A percentile compares a stretch with the other conserved stretches of the same genome.
These are phyloP conservation scores for Strobilomyces confusus DNA, from an alignment of 768 basidiomycete species.

Conservation along the genomic window DNA sequence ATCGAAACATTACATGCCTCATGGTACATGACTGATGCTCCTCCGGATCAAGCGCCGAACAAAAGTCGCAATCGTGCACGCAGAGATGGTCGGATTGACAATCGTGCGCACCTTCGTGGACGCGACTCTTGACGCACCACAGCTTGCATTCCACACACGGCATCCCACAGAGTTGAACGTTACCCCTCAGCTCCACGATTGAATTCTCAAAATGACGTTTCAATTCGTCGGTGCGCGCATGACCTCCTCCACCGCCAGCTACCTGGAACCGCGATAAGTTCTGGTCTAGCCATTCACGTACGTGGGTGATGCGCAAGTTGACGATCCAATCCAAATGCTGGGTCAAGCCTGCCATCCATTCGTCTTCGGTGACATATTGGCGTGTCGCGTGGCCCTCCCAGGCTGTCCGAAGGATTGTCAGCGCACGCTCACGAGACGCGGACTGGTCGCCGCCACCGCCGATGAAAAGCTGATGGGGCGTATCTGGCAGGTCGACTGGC, in stretches of 20 bases:
- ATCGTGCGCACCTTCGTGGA: slow-evolving; percentile 45
- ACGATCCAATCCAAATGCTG: slow-evolving; percentile 37
- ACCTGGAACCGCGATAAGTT: slow-evolving; percentile 47
- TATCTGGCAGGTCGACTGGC: slow-evolving; percentile 37
- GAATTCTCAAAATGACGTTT: slow-evolving; percentile 40
- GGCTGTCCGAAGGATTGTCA: slow-evolving; percentile 11
- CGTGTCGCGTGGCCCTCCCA: slow-evolving; percentile 20
- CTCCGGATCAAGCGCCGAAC: slow-evolving; percentile 26
- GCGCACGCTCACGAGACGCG: slow-evolving; percentile 11
- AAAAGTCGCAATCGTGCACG: slow-evolving; percentile 40
- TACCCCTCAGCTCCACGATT: slow-evolving; percentile 43
- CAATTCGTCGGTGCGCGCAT: slow-evolving; percentile 44
- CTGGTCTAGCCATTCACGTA: slow-evolving; percentile 46
- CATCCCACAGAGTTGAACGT: slow-evolving; percentile 46
- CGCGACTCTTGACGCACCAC: slow-evolving; percentile 42
- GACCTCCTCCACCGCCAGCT: slow-evolving; percentile 8
- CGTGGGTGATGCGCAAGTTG: slow-evolving; percentile 43
- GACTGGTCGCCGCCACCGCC: slow-evolving; percentile 16
- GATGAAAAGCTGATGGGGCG: slow-evolving; percentile 35
- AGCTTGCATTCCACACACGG: slow-evolving; percentile 48
- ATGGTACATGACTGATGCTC: slow-evolving; percentile 40
- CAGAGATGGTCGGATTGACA: slow-evolving; percentile 52
- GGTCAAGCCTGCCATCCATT: slow-evolving; percentile 39
- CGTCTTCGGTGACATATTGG: slow-evolving; percentile 20
- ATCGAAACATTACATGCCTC: slow-evolving; percentile 34